A percentile compares a stretch with the other conserved stretches of the same genome.
Conservation (phyloP, 768 basidiomycete species). For the Neoboletus subvelutipes region DNA sequence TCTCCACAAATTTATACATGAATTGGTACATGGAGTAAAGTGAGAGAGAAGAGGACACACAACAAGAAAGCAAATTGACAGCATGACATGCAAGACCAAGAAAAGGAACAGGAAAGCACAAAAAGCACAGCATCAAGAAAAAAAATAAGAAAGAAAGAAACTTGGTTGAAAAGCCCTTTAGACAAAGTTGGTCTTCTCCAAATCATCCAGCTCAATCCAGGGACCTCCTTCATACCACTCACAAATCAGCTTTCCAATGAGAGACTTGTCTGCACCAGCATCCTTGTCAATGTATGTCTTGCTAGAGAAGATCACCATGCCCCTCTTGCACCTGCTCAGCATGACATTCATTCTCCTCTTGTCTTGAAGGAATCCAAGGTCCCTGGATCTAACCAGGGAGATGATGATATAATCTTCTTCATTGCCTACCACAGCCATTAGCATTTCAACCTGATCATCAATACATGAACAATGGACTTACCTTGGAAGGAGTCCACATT, state of each 20-base stretch:
- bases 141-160: background rate
- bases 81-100: constrained; percentile 10
- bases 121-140: background rate
- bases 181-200: constrained; percentile 23
- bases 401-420: constrained; percentile 78
- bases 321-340: constrained; percentile 76
- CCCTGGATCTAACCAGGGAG: constrained; percentile 62
- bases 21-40: background rate
- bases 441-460: background rate
- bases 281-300: constrained; percentile 55
- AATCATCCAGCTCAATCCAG: constrained; percentile 37
- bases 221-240: constrained; percentile 31
- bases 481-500: constrained; percentile 84
- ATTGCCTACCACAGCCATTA: constrained; percentile 54
- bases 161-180: constrained; percentile 3
- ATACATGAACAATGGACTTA: constrained; percentile 27
- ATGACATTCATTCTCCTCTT: constrained; percentile 80
- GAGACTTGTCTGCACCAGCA: constrained; percentile 47
- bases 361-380: constrained; percentile 67
- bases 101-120: background rate
- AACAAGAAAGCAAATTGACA: constrained; percentile 22
- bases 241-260: constrained; percentile 41
- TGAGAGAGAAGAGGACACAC: constrained; percentile 5
- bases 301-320: constrained; percentile 74
- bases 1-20: constrained; percentile 17